Conservation (phyloP, 768 basidiomycete genomes). For the Atractiella rhizophila region DNA sequence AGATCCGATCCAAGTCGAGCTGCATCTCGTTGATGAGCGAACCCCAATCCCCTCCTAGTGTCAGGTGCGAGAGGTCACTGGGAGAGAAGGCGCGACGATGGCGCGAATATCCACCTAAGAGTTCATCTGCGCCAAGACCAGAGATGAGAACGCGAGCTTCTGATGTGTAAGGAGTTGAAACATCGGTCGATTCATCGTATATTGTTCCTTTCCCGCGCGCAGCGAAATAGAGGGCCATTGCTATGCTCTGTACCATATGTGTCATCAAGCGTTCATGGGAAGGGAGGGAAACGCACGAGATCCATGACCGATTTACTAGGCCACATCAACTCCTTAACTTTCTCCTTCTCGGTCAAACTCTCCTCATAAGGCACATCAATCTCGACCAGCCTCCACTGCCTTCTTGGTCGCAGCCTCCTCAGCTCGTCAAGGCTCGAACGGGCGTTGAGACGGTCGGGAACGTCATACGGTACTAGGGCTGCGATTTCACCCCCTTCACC, state of each 20-base stretch:
- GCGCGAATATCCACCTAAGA: slow-evolving; percentile 77
- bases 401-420: slow-evolving; percentile 41
- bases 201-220: slow-evolving; percentile 41
- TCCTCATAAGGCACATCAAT: slow-evolving; percentile 61
- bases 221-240: slow-evolving; percentile 77
- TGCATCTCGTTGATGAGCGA: slow-evolving; percentile 37
- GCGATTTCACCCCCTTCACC: too few species aligned
- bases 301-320: slow-evolving; percentile 73
- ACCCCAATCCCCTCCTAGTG: neutral
- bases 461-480: too few species aligned
- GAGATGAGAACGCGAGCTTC: slow-evolving; percentile 58
- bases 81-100: slow-evolving; percentile 45
- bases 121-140: slow-evolving; percentile 83
- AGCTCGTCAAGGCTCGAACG: slow-evolving; percentile 54
- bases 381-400: slow-evolving; percentile 81
- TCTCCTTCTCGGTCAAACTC: slow-evolving; percentile 29
- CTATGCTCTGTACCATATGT: slow-evolving; percentile 44
- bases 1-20: slow-evolving; percentile 29
- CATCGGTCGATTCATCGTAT: slow-evolving; percentile 25
- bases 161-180: slow-evolving; percentile 36
- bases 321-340: slow-evolving; percentile 46
- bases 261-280: neutral
- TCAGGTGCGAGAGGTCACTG: neutral
- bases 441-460: slow-evolving; percentile 72
- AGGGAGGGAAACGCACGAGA: slow-evolving; percentile 31